phyloP scores from a whole-genome alignment of 2,329 filamentous ascomycete genomes.

The Curvularia hawaiiensis region DNA sequence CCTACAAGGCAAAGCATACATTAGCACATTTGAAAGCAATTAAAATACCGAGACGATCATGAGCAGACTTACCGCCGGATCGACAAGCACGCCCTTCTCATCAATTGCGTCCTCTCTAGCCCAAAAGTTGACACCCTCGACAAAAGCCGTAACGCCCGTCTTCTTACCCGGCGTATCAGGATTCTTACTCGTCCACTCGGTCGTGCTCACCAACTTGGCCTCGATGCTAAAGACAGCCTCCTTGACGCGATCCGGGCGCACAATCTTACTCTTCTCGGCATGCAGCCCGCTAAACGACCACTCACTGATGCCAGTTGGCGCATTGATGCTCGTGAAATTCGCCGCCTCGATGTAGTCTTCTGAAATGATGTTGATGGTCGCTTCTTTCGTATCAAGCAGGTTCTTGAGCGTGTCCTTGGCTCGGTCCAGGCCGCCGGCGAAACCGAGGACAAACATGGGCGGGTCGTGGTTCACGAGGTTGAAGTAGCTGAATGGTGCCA shows the following conservation, averaged over 20 bases:
- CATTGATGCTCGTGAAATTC: constrained; percentile 79
- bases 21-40: neutral
- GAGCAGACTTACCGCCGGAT: constrained; percentile 63
- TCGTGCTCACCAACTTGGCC: constrained; percentile 72
- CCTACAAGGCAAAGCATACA: constrained; percentile 42
- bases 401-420: constrained; percentile 84
- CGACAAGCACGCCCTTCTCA: constrained; percentile 73
- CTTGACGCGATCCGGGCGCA: constrained; percentile 73
- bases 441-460: constrained; percentile 75
- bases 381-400: constrained; percentile 72
- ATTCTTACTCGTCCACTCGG: constrained; percentile 76
- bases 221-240: constrained; percentile 87
- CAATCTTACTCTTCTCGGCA: constrained; percentile 67
- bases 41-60: constrained; percentile 5
- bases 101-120: constrained; percentile 87
- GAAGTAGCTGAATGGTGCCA: constrained; percentile 89
- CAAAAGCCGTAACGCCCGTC: constrained; percentile 73
- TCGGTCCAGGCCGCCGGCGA: constrained; percentile 59
- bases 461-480: constrained; percentile 85
- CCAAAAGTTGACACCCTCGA: constrained; percentile 90
- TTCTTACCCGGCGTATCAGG: constrained; percentile 70
- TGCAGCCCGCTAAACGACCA: constrained; percentile 81
- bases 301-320: constrained; percentile 76
- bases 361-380: constrained; percentile 80
- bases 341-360: constrained; percentile 88